Evolutionary conservation across 2,329 filamentous ascomycete genomes (phyloP).

Genomic region (Fusarium mangiferae): DNA sequence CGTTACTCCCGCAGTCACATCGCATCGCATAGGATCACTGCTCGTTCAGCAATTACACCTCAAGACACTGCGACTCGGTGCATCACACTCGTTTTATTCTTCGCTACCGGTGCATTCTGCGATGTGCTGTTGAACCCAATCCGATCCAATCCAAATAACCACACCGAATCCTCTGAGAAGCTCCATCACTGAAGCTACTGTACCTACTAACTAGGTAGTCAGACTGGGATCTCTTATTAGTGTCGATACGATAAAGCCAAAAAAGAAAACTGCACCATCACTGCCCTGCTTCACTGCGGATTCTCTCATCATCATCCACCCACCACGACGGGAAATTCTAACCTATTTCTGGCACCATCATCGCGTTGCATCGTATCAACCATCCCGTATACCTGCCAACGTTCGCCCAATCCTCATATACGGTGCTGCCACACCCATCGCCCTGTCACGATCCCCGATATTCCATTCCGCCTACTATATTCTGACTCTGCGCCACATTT

Average conservation of each 20-base stretch:
- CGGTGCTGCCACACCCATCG: constrained; percentile 1
- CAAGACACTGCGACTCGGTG: neutral
- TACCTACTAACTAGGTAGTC: constrained; percentile 1
- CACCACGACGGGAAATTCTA: constrained; percentile 10
- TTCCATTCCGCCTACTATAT: constrained; percentile 20
- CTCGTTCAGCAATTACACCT: neutral
- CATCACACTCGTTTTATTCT: neutral
- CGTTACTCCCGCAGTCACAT: constrained; percentile 23
- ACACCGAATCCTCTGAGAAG: constrained; percentile 16
- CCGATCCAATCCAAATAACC: neutral
- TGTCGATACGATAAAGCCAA: constrained; percentile 12
- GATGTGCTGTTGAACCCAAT: neutral
- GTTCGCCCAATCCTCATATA: constrained; percentile 18
- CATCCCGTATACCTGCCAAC: constrained; percentile 6
- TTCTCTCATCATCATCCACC: constrained; percentile 20
- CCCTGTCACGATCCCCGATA: constrained; percentile 7
- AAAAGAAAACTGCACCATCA: constrained; percentile 18
- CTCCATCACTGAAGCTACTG: constrained; percentile 17
- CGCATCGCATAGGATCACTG: neutral
- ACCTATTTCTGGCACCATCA: constrained; percentile 14
- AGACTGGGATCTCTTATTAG: constrained; percentile 10
- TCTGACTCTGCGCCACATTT: constrained; percentile 33
- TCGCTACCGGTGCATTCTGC: neutral
- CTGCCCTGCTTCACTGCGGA: constrained; percentile 28
- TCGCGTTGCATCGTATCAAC: constrained; percentile 3